Evolutionary conservation across 192 early-diverging fungal species (phyloP).

Genomic region (Coemansia sp.): DNA sequence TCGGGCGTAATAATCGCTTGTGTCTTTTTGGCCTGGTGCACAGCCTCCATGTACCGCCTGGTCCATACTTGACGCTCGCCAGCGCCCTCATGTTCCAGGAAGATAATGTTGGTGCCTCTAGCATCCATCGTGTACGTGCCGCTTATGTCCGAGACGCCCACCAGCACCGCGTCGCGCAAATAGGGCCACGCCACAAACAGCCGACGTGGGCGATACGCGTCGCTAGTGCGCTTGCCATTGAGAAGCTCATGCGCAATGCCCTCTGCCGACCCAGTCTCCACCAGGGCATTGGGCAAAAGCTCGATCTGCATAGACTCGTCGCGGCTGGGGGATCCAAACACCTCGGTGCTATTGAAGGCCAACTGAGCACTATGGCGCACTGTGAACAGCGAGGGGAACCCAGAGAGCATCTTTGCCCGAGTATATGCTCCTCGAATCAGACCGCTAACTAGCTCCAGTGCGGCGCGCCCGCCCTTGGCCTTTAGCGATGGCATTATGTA

Average conservation of each 20-base stretch:
- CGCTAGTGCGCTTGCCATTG: slow-evolving; percentile 24
- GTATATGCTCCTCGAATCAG: slow-evolving; percentile 63
- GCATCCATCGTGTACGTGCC: slow-evolving; percentile 54
- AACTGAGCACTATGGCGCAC: slow-evolving; percentile 67
- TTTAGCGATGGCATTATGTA: slow-evolving; percentile 67
- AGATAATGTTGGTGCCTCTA: slow-evolving; percentile 10
- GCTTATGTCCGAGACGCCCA: slow-evolving; percentile 67
- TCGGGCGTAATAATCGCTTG: slow-evolving; percentile 20
- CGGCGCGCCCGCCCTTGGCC: background rate
- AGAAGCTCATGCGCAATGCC: slow-evolving; percentile 34
- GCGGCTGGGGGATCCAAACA: slow-evolving; percentile 79
- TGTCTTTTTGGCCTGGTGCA: slow-evolving; percentile 23
- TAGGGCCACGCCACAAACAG: slow-evolving; percentile 77
- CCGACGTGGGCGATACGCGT: slow-evolving; percentile 32
- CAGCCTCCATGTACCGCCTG: slow-evolving; percentile 27
- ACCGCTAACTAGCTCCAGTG: slow-evolving; percentile 54
- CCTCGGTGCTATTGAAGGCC: slow-evolving; percentile 76
- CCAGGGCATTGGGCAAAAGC: slow-evolving; percentile 16
- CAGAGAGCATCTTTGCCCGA: slow-evolving; percentile 66
- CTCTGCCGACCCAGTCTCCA: slow-evolving; percentile 4
- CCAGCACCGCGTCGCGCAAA: slow-evolving; percentile 74
- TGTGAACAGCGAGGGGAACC: slow-evolving; percentile 89
- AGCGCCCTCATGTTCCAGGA: slow-evolving; percentile 7
- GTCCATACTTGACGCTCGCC: slow-evolving; percentile 29
- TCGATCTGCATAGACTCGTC: slow-evolving; percentile 50